A percentile compares a stretch with the other conserved stretches of the same genome.
These are phyloP conservation scores for Debaryomycetaceae sp. DNA, from an alignment of 1,139 yeast genomes.

Conservation along the genomic window DNA sequence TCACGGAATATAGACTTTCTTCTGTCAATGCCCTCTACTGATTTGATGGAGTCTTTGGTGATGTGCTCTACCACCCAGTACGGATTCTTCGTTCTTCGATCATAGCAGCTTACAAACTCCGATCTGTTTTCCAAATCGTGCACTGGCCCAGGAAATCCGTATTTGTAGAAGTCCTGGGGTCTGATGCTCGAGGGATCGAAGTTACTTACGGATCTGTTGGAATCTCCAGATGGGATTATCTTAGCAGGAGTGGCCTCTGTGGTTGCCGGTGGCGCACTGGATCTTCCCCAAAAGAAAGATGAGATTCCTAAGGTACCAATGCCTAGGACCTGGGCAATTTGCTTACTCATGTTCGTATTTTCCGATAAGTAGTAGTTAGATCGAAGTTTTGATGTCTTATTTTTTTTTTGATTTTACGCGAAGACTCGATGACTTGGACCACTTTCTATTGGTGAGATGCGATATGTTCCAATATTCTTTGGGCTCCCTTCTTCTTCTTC, in stretches of 20 bases:
- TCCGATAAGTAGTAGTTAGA: too few relatives aligned
- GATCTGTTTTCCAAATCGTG: conserved; percentile 73
- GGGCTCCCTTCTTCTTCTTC: too few relatives aligned
- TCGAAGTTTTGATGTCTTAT: too few relatives aligned
- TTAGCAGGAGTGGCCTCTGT: conserved; percentile 5
- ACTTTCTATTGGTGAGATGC: too few relatives aligned
- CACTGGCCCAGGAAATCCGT: conserved; percentile 93
- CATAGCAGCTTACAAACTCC: conserved; percentile 83
- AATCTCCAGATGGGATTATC: conserved; percentile 14
- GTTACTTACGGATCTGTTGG: conserved; percentile 12
- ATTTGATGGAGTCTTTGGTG: conserved; percentile 64
- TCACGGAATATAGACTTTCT: conserved; percentile 80
- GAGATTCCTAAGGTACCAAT: conserved; percentile 40
- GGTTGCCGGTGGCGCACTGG: conserved; percentile 14
- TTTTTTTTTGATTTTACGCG: too few relatives aligned
- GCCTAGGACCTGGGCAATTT: conserved; percentile 28
- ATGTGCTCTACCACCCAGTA: conserved; percentile 89
- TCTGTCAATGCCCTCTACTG: conserved; percentile 59
- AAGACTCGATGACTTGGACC: too few relatives aligned
- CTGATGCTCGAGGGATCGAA: conserved; percentile 39
- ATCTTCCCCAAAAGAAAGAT: conserved; percentile 43
- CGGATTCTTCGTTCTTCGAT: conserved; percentile 83
- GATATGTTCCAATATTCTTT: too few relatives aligned
- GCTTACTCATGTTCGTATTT: conserved; percentile 38
- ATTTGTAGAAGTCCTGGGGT: conserved; percentile 77